These are phyloP conservation scores for Carpinus viminea DNA, from an alignment of 306 rosid genomes.

Conservation along the genomic window DNA sequence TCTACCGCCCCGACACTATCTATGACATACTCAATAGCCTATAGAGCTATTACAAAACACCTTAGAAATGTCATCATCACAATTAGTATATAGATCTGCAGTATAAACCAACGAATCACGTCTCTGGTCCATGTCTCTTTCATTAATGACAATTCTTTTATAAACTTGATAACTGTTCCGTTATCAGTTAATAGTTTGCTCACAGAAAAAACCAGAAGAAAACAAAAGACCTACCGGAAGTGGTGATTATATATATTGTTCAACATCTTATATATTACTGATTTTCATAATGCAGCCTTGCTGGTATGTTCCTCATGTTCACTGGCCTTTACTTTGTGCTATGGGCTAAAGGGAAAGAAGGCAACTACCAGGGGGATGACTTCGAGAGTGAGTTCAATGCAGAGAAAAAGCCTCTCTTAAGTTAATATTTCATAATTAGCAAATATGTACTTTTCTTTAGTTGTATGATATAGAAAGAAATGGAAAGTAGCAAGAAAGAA, in stretches of 20 bases:
- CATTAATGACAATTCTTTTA: too few species aligned
- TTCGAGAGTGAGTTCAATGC: slow-evolving; percentile 52
- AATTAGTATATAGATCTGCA: too few species aligned
- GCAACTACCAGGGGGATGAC: slow-evolving; percentile 27
- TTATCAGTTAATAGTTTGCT: too few species aligned
- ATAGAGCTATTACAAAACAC: too few species aligned
- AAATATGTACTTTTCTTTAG: slow-evolving; percentile 4
- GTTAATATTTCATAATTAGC: slow-evolving; percentile 29
- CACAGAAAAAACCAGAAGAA: too few species aligned
- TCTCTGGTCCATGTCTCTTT: too few species aligned
- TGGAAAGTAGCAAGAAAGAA: not conserved
- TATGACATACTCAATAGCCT: too few species aligned
- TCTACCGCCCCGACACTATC: too few species aligned
- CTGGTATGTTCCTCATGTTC: slow-evolving; percentile 79
- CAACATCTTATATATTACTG: not conserved
- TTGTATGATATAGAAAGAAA: slow-evolving; percentile 2
- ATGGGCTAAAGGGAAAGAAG: slow-evolving; percentile 90
- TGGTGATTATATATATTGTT: not conserved
- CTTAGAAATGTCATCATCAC: too few species aligned
- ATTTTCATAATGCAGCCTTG: slow-evolving; percentile 49
- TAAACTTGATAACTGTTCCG: too few species aligned
- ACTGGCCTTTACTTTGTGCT: slow-evolving; percentile 81
- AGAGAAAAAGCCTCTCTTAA: slow-evolving; percentile 60
- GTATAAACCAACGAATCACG: too few species aligned
- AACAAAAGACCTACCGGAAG: too few species aligned